A percentile compares a stretch with the other conserved stretches of the same genome.
phyloP scores from a whole-genome alignment of 495 filamentous ascomycete species.

The Collariella sp. region DNA sequence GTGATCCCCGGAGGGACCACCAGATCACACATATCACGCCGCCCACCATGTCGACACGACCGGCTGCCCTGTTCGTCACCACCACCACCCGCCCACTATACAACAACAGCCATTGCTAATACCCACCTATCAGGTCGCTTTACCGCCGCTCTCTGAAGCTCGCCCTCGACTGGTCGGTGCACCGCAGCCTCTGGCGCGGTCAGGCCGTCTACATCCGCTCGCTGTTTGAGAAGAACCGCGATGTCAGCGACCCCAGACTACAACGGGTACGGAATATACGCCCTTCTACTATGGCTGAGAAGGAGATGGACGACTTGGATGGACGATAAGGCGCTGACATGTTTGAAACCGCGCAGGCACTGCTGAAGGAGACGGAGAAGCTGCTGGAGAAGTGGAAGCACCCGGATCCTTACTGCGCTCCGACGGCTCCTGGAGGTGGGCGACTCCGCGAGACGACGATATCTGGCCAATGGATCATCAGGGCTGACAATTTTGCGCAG shows the following conservation, averaged over 20 bases:
- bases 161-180: conserved; percentile 87
- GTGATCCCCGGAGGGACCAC: not conserved
- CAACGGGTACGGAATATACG: conserved; percentile 55
- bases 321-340: not conserved
- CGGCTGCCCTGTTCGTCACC: conserved; percentile 39
- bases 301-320: not conserved
- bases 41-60: conserved; percentile 39
- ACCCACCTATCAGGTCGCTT: conserved; percentile 56
- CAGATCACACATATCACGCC: not conserved
- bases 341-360: conserved; percentile 40
- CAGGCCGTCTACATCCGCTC: conserved; percentile 94
- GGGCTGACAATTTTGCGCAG: conserved; percentile 39
- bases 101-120: conserved; percentile 11
- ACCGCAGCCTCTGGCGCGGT: conserved; percentile 83
- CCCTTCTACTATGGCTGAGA: not conserved
- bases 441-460: not conserved
- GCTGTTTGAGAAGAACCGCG: conserved; percentile 87
- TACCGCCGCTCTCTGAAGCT: conserved; percentile 91
- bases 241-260: conserved; percentile 77
- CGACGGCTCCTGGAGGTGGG: conserved; percentile 89
- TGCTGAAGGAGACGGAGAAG: conserved; percentile 80
- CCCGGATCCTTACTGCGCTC: conserved; percentile 81
- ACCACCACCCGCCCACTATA: not conserved
- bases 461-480: not conserved
- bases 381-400: conserved; percentile 92